Base-by-base conservation (phyloP, 306 rosid species). In the Sicyos edulis region DNA sequence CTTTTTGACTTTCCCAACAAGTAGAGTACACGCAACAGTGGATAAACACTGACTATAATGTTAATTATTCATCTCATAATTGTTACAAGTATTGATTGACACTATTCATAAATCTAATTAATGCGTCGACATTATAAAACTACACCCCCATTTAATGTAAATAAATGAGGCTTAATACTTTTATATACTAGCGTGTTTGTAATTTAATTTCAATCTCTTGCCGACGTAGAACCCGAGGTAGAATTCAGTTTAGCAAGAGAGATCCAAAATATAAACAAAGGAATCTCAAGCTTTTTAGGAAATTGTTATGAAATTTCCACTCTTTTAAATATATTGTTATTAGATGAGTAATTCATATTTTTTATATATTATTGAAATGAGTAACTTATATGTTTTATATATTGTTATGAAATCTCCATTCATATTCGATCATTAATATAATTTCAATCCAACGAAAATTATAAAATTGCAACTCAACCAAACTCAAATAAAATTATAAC, bases 21-120 rank as follows among this genome's bases (percentile, higher is more conserved):
- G 54, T 42, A 42, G 49, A 44, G n/a, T 16, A 72, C 87, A 86
- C 90, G 90, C 93, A 84, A 87, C 65, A 80, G 92, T 79, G 17
- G 44, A 62, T 16, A 60, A 32, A 32, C 37, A 32, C 37, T 32
- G 37, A 32, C 37, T 32, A 32, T 32, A 32, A 60, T 60, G 10
- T 60, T 71, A 73, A 54, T 68, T 49, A 68, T 68, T 68, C 21
- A 29, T 44, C 6, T 68, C 24, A 68, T 68, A 68, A 68, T 68
- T 68, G 19, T 13, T 12, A 17, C 44, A 20, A 20, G 21, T 66
- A 66, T 66, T 17, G 22, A 64, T 8, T 10, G 14, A 64, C 4
- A 22, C 44, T 10, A 22, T 15, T 68, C 42, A 68, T 68, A 6
- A 68, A 14, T 68, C 11, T 68, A 68, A 21, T 47, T 49, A 22